Evolutionary conservation across 2,329 filamentous ascomycete genomes (phyloP), one percentile per base, ranked within the genome.

Genomic region (Monilinia aucupariae): DNA sequence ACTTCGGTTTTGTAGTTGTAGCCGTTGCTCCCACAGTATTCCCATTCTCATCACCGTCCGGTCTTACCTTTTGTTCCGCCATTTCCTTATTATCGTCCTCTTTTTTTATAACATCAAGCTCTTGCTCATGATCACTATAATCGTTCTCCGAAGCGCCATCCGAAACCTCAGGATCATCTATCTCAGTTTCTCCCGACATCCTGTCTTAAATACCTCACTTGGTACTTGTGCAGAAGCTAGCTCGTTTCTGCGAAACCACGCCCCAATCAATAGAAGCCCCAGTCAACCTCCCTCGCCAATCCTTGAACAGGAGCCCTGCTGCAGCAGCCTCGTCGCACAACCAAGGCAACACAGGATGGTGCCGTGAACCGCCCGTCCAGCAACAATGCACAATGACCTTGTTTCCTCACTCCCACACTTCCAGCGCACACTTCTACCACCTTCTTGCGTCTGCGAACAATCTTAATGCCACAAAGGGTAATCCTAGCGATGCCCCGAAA

Each of bases 1-100:
- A 82, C 77, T 87, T 88, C 41, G 72, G 72, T 77, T 88, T 89
- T 77, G 67, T 80, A 77, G 69, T 77, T 74, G 70, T 67, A 49
- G 71, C 79, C 75, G 67, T 79, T 79, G 67, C 78, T 68, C 67
- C 70, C 39, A 64, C 68, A 51, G 65, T 60, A 62, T 71, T 69
- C 30, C 71, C 70, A 68, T 73, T 69, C 59, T 70, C 72, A 66
- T 73, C 71, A 51, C 58, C 64, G 58, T 71, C 69, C 48, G 71
- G 64, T 69, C 64, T 71, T 64, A 70, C 67, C 55, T 71, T 73
- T 63, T 70, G 69, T 60, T 73, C 72, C 30, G 72, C 70, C 72
- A 74, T 74, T 58, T 70, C 69, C 52, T 67, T 65, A 66, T 71
- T 70, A 68, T 74, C 72, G 68, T 71, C 68, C 63, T 73, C 72